phyloP scores from a whole-genome alignment of 768 basidiomycete species.

The Lactarius evosmus region DNA sequence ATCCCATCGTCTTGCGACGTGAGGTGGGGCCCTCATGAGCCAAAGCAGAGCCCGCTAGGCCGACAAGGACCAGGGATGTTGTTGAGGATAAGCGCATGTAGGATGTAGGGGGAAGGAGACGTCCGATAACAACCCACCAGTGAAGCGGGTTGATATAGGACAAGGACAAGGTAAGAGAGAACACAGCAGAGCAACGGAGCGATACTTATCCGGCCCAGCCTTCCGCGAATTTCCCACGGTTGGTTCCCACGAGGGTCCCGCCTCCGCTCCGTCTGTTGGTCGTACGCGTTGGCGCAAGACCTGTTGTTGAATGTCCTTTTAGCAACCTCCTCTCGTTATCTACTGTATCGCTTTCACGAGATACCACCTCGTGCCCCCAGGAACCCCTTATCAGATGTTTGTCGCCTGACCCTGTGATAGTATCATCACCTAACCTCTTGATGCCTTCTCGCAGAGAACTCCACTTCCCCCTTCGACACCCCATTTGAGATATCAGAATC shows the following conservation, averaged over 20 bases:
- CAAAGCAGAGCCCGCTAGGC: slow-evolving; percentile 25
- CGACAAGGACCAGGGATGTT: slow-evolving; percentile 24
- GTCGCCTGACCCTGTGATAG: not conserved
- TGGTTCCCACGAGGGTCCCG: not conserved
- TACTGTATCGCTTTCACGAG: not conserved
- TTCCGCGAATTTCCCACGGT: slow-evolving; percentile 10
- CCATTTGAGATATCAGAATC: not conserved
- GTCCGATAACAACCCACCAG: slow-evolving; percentile 15
- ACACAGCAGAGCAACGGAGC: not conserved
- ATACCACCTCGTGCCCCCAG: not conserved
- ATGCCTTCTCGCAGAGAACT: not conserved
- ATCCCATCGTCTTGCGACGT: slow-evolving; percentile 82
- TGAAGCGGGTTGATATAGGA: slow-evolving; percentile 20
- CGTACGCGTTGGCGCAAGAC: not conserved
- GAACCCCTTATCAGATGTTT: not conserved
- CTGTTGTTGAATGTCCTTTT: not conserved
- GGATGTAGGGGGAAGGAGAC: not conserved
- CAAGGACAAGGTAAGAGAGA: not conserved
- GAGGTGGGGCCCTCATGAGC: slow-evolving; percentile 31
- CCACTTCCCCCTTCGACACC: not conserved
- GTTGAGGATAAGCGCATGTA: slow-evolving; percentile 24
- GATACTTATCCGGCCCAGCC: not conserved
- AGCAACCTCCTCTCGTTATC: slow-evolving; percentile 5
- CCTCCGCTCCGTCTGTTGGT: no score
- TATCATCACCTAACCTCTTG: not conserved